Percentiles rank a stretch among this genome's conserved stretches.
phyloP scores from a whole-genome alignment of 2,329 filamentous ascomycete species.

The Microdochium bolleyi region DNA sequence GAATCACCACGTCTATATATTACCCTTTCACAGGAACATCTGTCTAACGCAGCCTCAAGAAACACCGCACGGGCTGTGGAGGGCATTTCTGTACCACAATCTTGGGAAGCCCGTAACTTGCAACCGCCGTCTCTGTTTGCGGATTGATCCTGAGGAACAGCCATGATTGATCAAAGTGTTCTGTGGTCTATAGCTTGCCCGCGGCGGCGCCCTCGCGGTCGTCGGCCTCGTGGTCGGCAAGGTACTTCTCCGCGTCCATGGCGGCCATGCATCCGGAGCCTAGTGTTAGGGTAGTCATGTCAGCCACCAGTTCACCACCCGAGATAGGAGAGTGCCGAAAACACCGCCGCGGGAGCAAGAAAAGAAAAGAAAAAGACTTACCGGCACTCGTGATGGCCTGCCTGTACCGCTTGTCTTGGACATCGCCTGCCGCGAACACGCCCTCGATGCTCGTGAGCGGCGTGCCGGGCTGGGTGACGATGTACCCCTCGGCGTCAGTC shows the following conservation, averaged over 20 bases:
- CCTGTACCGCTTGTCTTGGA: slow-evolving; percentile 96
- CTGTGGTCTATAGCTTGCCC: slow-evolving; percentile 17
- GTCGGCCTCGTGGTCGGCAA: slow-evolving; percentile 64
- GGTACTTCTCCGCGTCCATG: slow-evolving; percentile 89
- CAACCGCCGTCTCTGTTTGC: too few relatives aligned
- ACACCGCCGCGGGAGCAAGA: slow-evolving; percentile 1
- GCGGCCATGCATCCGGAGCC: slow-evolving; percentile 93
- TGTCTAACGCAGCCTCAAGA: too few relatives aligned
- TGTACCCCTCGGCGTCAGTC: slow-evolving; percentile 84
- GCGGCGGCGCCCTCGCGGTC: slow-evolving; percentile 23
- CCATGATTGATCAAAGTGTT: too few relatives aligned
- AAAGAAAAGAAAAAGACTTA: slow-evolving; percentile 34
- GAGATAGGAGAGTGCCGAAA: too few relatives aligned
- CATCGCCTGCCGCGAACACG: slow-evolving; percentile 94
- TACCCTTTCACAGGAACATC: too few relatives aligned
- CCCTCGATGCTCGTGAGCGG: slow-evolving; percentile 82
- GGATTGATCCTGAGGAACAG: too few relatives aligned
- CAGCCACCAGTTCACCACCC: slow-evolving; percentile 9
- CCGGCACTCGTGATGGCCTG: slow-evolving; percentile 97
- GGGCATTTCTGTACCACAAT: too few relatives aligned
- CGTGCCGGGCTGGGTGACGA: slow-evolving; percentile 81
- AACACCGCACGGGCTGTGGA: too few relatives aligned
- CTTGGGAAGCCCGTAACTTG: too few relatives aligned
- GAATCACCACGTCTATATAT: too few relatives aligned
- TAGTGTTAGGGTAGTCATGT: slow-evolving; percentile 20